Evolutionary conservation across 148 eudicot genomes (phyloP).

Genomic region (Amaranthus palmeri): DNA sequence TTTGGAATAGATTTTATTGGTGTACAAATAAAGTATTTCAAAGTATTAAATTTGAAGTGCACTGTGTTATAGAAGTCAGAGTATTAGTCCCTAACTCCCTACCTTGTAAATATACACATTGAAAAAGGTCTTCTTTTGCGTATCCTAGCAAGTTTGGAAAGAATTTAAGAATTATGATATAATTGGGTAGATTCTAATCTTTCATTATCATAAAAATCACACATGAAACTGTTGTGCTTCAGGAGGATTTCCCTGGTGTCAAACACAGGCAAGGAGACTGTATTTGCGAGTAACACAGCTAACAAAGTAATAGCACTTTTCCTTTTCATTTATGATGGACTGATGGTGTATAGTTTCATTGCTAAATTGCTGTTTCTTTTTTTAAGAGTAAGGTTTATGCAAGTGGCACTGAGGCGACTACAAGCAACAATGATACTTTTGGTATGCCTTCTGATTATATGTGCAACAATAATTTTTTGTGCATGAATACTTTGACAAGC

Average conservation of each 20-base stretch:
- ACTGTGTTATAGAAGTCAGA: neutral
- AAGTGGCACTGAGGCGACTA: slow-evolving; percentile 10
- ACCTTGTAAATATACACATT: neutral
- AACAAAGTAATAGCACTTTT: slow-evolving; percentile 11
- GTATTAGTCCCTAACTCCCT: neutral
- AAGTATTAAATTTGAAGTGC: neutral
- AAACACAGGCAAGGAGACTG: slow-evolving; percentile 9
- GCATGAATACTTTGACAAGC: slow-evolving; percentile 9
- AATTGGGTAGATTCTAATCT: too few species aligned
- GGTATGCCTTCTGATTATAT: slow-evolving; percentile 19
- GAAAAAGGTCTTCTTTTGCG: too few species aligned
- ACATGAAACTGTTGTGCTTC: neutral
- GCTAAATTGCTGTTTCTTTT: neutral
- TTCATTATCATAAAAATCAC: neutral
- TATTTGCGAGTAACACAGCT: neutral
- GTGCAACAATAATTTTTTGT: neutral
- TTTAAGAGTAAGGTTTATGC: slow-evolving; percentile 8
- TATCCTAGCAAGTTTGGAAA: too few species aligned
- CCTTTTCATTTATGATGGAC: neutral
- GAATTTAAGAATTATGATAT: neutral
- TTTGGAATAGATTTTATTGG: too few species aligned
- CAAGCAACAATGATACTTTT: slow-evolving; percentile 2
- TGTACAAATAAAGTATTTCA: too few species aligned
- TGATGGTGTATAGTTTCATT: neutral
- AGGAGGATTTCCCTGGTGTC: slow-evolving; percentile 18